These are phyloP conservation scores for Leccinum ochraceum DNA, from an alignment of 768 basidiomycete genomes.

Conservation along the genomic window DNA sequence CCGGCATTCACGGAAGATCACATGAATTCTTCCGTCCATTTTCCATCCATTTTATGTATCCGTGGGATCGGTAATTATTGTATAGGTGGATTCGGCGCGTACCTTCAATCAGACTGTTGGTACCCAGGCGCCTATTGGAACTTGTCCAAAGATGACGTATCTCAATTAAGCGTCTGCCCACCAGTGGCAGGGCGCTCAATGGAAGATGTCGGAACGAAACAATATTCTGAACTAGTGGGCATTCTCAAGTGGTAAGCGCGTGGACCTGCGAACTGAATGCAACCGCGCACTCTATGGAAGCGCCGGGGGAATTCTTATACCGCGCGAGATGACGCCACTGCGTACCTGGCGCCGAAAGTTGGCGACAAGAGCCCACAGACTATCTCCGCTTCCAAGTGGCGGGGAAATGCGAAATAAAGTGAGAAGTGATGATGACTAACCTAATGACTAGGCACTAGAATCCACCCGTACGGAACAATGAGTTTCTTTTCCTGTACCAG, in stretches of 20 bases:
- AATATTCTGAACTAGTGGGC: slow-evolving; percentile 2
- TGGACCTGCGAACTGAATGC: neutral
- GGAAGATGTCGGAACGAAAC: neutral
- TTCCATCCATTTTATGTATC: neutral
- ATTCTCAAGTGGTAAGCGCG: slow-evolving; percentile 9
- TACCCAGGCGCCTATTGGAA: neutral
- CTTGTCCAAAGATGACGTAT: neutral
- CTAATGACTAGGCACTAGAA: neutral
- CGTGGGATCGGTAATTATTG: neutral
- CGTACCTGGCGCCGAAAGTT: neutral
- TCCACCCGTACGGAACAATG: neutral
- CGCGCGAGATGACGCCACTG: neutral
- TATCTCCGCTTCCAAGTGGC: neutral
- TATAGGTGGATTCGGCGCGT: neutral
- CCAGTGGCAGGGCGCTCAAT: neutral
- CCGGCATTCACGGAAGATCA: neutral
- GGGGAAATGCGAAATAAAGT: neutral
- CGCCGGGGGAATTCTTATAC: neutral
- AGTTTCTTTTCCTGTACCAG: neutral
- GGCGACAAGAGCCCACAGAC: neutral
- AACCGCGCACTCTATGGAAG: neutral
- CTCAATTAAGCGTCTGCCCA: neutral
- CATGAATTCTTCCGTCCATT: neutral
- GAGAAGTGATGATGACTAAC: neutral
- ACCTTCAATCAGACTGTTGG: neutral